Conservation (phyloP, 306 rosid genomes). For the Vigna reflexopilosa region DNA sequence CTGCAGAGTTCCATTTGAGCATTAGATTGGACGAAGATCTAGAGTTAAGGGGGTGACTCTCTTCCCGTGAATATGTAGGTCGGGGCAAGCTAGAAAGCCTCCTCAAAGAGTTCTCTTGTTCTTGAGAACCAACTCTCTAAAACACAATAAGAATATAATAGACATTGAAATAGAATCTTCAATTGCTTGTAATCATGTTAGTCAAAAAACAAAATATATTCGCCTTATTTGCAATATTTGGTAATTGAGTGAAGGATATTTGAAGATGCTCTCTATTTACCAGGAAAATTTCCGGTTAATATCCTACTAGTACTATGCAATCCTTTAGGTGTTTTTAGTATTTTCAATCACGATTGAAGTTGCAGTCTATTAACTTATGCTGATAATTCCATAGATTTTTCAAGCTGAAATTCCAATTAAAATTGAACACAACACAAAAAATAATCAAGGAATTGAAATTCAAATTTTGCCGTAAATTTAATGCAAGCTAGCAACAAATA, state of each 20-base stretch:
- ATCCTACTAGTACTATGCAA: not conserved
- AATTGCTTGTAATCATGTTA: slow-evolving; percentile 14
- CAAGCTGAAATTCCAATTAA: not conserved
- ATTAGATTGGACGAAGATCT: slow-evolving; percentile 75
- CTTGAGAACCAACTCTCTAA: slow-evolving; percentile 85
- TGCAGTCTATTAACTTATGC: not conserved
- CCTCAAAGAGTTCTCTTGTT: slow-evolving; percentile 73
- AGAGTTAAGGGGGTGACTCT: slow-evolving; percentile 68
- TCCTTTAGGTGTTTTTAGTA: not conserved
- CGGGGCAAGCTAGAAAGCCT: slow-evolving; percentile 69
- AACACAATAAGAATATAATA: slow-evolving; percentile 39
- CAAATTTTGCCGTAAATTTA: not conserved
- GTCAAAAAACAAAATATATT: not conserved
- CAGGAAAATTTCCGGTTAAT: slow-evolving; percentile 2
- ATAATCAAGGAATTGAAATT: not conserved
- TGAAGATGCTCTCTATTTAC: slow-evolving; percentile 11
- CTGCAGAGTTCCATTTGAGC: slow-evolving; percentile 79
- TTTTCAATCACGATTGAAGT: not conserved
- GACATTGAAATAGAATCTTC: slow-evolving; percentile 31
- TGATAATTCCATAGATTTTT: not conserved
- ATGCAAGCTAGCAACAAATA: not conserved
- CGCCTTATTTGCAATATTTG: not conserved
- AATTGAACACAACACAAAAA: not conserved
- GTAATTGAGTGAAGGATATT: slow-evolving; percentile 11
- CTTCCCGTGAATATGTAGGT: slow-evolving; percentile 69